Conservation (phyloP, 805 yeast genomes). For the Kodamaea kakaduensis region DNA sequence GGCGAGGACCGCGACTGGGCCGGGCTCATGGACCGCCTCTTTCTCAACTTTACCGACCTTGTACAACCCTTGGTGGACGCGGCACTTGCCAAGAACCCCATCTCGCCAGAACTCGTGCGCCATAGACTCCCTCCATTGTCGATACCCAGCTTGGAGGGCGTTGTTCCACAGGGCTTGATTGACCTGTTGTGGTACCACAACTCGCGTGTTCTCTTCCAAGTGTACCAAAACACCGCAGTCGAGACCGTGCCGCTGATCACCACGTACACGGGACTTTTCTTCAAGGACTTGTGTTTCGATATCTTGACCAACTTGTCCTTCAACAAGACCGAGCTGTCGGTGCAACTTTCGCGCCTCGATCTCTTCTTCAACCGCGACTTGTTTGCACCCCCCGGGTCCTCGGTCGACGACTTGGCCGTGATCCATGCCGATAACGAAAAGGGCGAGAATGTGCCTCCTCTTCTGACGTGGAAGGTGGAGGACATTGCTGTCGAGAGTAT, state of each 20-base stretch:
- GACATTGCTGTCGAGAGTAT: conserved; percentile 84
- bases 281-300: conserved; percentile 75
- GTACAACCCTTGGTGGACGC: conserved; percentile 31
- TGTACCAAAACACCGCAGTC: conserved; percentile 54
- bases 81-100: conserved; percentile 31
- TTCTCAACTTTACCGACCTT: conserved; percentile 29
- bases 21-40: conserved; percentile 28
- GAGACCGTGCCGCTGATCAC: conserved; percentile 51
- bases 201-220: conserved; percentile 59
- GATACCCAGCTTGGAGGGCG: conserved; percentile 23
- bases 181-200: conserved; percentile 61
- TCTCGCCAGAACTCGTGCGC: conserved; percentile 36
- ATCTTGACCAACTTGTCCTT: conserved; percentile 76
- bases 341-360: conserved; percentile 74
- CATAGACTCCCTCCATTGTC: conserved; percentile 39
- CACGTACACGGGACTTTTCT: conserved; percentile 45
- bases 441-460: conserved; percentile 38
- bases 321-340: conserved; percentile 82
- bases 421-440: conserved; percentile 37
- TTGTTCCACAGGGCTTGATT: conserved; percentile 31
- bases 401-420: conserved; percentile 61
- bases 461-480: conserved; percentile 86
- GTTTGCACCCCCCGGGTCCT: conserved; percentile 59
- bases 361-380: conserved; percentile 60
- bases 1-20: conserved; percentile 40